Base-by-base conservation (phyloP, 2,329 filamentous ascomycete species). In the Capronia epimyces region DNA sequence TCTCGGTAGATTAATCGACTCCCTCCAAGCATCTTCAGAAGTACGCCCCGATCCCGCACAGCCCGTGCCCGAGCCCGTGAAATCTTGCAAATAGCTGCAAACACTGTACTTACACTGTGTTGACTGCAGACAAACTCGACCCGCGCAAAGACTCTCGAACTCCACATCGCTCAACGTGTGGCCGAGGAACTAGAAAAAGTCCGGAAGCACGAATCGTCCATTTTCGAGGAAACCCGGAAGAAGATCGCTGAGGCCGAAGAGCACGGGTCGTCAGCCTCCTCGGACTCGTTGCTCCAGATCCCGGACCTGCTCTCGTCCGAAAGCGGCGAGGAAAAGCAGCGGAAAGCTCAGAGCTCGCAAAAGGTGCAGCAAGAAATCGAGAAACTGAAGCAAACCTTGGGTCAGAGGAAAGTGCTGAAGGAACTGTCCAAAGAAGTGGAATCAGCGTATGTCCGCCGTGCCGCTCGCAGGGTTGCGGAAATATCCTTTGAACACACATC, bases 91-190 rank as follows among this genome's bases (percentile, higher is more conserved):
- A 37, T 20, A 12, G 15, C 34, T 12, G 25, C 24, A 27, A 25
- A 37, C n/a, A 21, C 40, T 18, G 45, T 53, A 22, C 52, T 51
- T 20, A 53, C 49, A 16, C 10, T n/a, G 1, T 42, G 20, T 21
- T 42, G 6, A n/a, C 45, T 24, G 52, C 67, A 97, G 91, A 91
- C 86, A 71, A 90, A 97, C 74, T 82, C 84, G 53, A 90, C 89
- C 59, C 89, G 91, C 67, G 79, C 85, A 64, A 87, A 87, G 72
- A 77, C 84, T 65, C 75, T 89, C 69, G 91, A 97, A 73, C 82
- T 93, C 58, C 85, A 91, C 64, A 84, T 95, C 69, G 90, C 96
- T 75, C 75, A 81, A 66, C 90, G 91, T 70, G 88, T 96, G 55
- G 82, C 85, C 64, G 78, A 82, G 63, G 90, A 96, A 73, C 87